Percentiles rank a stretch among this genome's conserved stretches.
phyloP scores from a whole-genome alignment of 2,329 filamentous ascomycete genomes.

The Dactylellina drechsleri region DNA sequence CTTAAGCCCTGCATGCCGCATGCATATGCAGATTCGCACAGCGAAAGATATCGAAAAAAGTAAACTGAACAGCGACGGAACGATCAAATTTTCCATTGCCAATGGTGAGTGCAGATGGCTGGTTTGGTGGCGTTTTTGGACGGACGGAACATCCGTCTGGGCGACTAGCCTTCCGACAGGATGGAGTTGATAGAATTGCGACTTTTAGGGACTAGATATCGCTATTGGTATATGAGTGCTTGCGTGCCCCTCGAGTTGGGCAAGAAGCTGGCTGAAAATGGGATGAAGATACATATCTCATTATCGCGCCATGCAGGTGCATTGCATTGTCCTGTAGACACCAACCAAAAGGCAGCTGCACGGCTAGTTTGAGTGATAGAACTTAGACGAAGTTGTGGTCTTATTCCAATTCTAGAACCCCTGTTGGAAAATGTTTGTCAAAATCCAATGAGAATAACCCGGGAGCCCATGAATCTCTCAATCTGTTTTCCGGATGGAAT shows the following conservation, averaged over 20 bases:
- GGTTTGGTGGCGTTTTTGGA: slow-evolving; percentile 26
- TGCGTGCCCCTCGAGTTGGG: background rate
- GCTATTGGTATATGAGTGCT: slow-evolving; percentile 1
- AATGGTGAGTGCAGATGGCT: slow-evolving; percentile 36
- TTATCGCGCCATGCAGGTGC: background rate
- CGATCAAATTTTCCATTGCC: background rate
- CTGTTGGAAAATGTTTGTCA: background rate
- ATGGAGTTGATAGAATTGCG: background rate
- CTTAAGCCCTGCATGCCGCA: slow-evolving; percentile 22
- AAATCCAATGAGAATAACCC: slow-evolving; percentile 19
- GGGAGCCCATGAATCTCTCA: background rate
- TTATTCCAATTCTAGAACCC: slow-evolving; percentile 25
- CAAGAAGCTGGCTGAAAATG: background rate
- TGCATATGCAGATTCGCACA: slow-evolving; percentile 9
- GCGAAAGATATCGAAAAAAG: background rate
- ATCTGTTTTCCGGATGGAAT: background rate
- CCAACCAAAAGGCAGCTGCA: slow-evolving; percentile 17
- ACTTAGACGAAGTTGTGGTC: background rate
- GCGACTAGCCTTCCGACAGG: background rate
- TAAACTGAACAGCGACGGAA: slow-evolving; percentile 4
- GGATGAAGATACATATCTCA: background rate
- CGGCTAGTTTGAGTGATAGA: slow-evolving; percentile 21
- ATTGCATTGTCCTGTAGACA: slow-evolving; percentile 25
- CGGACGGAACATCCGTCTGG: slow-evolving; percentile 30
- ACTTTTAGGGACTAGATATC: slow-evolving; percentile 13